phyloP scores from a whole-genome alignment of 495 filamentous ascomycete genomes.

The Annulohypoxylon nitens region DNA sequence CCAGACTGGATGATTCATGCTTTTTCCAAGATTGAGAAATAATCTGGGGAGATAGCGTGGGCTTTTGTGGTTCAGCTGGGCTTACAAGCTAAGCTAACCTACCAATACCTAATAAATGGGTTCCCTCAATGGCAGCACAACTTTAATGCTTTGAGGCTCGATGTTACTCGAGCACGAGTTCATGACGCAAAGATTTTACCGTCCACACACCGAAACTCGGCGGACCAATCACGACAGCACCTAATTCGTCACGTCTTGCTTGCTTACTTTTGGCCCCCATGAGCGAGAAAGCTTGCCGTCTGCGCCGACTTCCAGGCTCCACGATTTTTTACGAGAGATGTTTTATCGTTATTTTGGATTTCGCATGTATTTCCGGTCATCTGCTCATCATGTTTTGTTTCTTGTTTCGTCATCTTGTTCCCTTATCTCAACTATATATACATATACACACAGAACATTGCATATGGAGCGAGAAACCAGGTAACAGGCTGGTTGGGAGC shows the following conservation, averaged over 20 bases:
- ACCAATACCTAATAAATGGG: constrained; percentile 12
- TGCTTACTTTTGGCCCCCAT: constrained; percentile 21
- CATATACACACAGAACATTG: constrained; percentile 41
- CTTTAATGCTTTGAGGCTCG: constrained; percentile 29
- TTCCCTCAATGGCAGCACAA: constrained; percentile 28
- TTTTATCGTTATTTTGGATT: constrained; percentile 34
- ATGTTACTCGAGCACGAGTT: constrained; percentile 34
- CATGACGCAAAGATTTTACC: constrained; percentile 20
- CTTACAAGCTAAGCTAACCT: constrained; percentile 25
- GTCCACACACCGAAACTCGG: constrained; percentile 25
- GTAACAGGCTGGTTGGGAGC: constrained; percentile 45
- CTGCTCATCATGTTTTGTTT: constrained; percentile 19
- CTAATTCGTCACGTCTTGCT: constrained; percentile 10
- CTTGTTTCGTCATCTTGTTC: background rate
- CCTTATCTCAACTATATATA: constrained; percentile 34
- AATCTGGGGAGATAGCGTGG: constrained; percentile 7
- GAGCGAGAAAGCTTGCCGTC: constrained; percentile 20
- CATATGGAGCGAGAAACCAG: constrained; percentile 46
- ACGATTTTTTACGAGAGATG: constrained; percentile 45
- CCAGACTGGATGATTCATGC: background rate
- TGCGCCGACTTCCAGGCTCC: constrained; percentile 13
- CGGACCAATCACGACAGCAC: constrained; percentile 31
- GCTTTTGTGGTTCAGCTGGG: constrained; percentile 31
- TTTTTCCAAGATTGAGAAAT: background rate
- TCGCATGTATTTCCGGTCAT: constrained; percentile 31